Percentiles rank a stretch among this genome's conserved stretches.
These are phyloP conservation scores for Aspergillus aculeatinus DNA, from an alignment of 2,329 filamentous ascomycete species.

Conservation along the genomic window DNA sequence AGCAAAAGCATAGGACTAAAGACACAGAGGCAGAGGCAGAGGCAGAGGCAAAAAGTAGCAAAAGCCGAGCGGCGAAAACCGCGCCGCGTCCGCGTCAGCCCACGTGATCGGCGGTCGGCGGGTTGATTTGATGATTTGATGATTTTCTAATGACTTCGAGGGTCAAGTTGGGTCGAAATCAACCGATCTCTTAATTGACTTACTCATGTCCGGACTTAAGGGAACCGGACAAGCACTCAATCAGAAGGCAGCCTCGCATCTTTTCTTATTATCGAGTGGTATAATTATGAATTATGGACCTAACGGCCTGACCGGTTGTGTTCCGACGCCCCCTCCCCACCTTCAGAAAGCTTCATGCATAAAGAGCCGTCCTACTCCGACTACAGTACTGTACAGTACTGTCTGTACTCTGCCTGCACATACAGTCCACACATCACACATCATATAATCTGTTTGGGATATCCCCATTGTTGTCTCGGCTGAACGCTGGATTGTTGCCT, in stretches of 20 bases:
- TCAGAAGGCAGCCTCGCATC: too few species aligned
- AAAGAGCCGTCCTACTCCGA: not conserved
- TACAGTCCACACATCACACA: not conserved
- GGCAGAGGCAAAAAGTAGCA: not conserved
- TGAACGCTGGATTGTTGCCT: not conserved
- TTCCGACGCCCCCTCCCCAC: not conserved
- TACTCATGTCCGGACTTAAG: too few species aligned
- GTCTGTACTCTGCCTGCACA: too few species aligned
- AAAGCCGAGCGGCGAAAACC: not conserved
- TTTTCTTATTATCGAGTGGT: too few species aligned
- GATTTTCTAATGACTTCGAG: too few species aligned
- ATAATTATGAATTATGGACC: not conserved
- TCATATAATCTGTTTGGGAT: not conserved
- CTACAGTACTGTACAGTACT: not conserved
- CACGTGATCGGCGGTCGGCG: slow-evolving; percentile 10
- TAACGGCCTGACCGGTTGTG: not conserved
- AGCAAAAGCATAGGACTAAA: slow-evolving; percentile 2
- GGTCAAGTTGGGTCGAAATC: not conserved
- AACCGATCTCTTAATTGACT: not conserved
- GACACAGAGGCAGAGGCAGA: not conserved
- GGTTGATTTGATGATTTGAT: not conserved
- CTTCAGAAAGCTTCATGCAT: not conserved
- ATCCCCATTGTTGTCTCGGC: not conserved
- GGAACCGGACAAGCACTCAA: too few species aligned
- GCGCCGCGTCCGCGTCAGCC: slow-evolving; percentile 12